A percentile compares a stretch with the other conserved stretches of the same genome.
Evolutionary conservation across 345 rosid species (phyloP).

Genomic region (Geranium rotundifolium): DNA sequence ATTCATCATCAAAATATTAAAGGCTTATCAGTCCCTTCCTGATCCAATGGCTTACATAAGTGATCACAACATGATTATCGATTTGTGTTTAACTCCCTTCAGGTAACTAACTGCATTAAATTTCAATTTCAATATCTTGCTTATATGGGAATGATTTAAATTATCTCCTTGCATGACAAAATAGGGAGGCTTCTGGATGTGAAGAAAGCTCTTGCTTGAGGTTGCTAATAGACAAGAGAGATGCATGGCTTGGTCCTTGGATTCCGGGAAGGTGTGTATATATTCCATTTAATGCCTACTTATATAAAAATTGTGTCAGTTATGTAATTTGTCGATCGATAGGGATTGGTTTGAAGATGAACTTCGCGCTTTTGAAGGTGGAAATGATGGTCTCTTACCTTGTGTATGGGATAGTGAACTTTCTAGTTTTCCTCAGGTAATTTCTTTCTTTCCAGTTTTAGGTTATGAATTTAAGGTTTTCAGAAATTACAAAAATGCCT

Average conservation of each 20-base stretch:
- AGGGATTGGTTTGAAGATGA: conserved; percentile 99
- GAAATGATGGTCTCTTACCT: conserved; percentile 88
- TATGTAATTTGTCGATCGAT: conserved; percentile 9
- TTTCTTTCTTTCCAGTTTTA: conserved; percentile 2
- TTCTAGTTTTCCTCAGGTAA: conserved; percentile 86
- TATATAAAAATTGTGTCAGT: not conserved
- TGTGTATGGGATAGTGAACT: conserved; percentile 79
- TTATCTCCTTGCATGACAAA: conserved; percentile 9
- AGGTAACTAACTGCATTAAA: conserved; percentile 1
- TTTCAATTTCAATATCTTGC: too few relatives aligned
- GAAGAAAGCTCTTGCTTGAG: conserved; percentile 91
- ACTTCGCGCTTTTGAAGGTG: conserved; percentile 94
- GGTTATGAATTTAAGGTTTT: not conserved
- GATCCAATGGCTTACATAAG: conserved; percentile 73
- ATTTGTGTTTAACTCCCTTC: conserved; percentile 64
- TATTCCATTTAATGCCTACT: conserved; percentile 10
- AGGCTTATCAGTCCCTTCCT: conserved; percentile 80
- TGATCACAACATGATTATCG: conserved; percentile 71
- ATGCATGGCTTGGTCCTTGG: conserved; percentile 96
- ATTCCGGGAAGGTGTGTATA: conserved; percentile 82
- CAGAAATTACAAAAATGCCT: too few relatives aligned
- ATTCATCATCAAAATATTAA: conserved; percentile 65
- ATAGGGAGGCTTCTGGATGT: conserved; percentile 74
- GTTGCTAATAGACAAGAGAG: conserved; percentile 77
- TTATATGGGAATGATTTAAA: too few relatives aligned